Conservation (phyloP, 2,329 filamentous ascomycete species). For the Arthrocladium fulminans region DNA sequence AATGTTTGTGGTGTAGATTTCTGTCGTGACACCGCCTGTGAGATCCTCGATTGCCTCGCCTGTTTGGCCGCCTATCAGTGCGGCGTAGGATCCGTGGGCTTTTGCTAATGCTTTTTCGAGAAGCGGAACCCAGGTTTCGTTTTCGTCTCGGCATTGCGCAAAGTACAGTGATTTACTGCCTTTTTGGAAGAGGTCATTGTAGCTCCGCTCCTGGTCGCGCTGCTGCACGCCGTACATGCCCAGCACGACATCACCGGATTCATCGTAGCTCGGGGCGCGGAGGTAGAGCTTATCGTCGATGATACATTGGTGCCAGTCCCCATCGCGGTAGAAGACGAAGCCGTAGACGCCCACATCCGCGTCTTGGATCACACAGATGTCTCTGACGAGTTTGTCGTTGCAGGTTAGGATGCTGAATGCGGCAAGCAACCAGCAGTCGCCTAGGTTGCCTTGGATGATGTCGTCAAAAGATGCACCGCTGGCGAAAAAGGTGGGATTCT, state of each 20-base stretch:
- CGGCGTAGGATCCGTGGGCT: slow-evolving; percentile 68
- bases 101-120: slow-evolving; percentile 75
- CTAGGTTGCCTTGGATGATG: slow-evolving; percentile 66
- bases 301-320: slow-evolving; percentile 86
- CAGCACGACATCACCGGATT: slow-evolving; percentile 63
- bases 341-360: slow-evolving; percentile 72
- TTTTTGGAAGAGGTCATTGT: slow-evolving; percentile 62
- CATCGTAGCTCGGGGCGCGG: slow-evolving; percentile 73
- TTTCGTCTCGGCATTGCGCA: slow-evolving; percentile 63
- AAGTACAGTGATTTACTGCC: slow-evolving; percentile 72
- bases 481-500: slow-evolving; percentile 65
- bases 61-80: slow-evolving; percentile 66
- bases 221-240: slow-evolving; percentile 67
- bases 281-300: slow-evolving; percentile 88
- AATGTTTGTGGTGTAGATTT: slow-evolving; percentile 39
- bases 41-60: slow-evolving; percentile 53
- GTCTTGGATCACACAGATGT: slow-evolving; percentile 64
- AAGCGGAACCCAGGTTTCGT: slow-evolving; percentile 75
- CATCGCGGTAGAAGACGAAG: slow-evolving; percentile 74
- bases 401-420: slow-evolving; percentile 69
- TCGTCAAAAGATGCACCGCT: slow-evolving; percentile 69
- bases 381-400: slow-evolving; percentile 63
- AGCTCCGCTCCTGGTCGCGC: slow-evolving; percentile 62
- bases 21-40: slow-evolving; percentile 44
- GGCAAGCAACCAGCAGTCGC: slow-evolving; percentile 82